Evolutionary conservation across 2,329 filamentous ascomycete genomes (phyloP), one percentile per base, ranked within the genome.

Genomic region (Samsoniella hepiali): DNA sequence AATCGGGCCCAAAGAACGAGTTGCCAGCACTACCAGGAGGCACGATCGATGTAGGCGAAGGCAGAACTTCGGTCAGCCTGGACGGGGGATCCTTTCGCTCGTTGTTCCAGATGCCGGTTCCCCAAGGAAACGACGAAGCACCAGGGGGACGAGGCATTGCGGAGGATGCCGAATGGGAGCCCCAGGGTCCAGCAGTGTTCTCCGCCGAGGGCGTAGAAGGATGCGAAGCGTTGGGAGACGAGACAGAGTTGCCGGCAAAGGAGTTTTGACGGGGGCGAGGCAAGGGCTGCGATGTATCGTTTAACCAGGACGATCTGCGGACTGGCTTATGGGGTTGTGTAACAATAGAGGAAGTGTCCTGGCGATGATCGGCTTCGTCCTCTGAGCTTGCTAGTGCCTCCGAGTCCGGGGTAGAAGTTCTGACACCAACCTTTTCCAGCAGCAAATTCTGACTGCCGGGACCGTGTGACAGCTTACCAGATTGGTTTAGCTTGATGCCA

Each of bases 341-440:
- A 65, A 73, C 73, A 70, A 76, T 77, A 69, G 81, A 81, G 67
- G 77, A 77, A 70, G 72, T 75, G 63, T 83, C 84, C 68, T 85
- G 81, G 68, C 84, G 82, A 72, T 87, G 82, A 65, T 97, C 90
- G 63, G 81, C 84, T 75, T 99, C 95, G 74, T 98, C 95, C 75
- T 98, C 95, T 13, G 93, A 97, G 68, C 94, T 98, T 59, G 90
- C 93, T 65, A 98, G 80, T 58, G 91, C 94, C 74, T 98, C 94
- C 3, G 93, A 97, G 73, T 98, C 95, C 29, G 94, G 94, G 1
- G 94, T 97, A 8, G 92, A 93, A 61, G 91, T 90, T 69, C 93
- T 87, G 63, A 88, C 84, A 70, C 91, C 90, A 57, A 89, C 82
- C 74, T 93, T 95, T 58, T 94, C 91, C 40, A 91, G 81, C 55